Conservation (phyloP, 306 rosid genomes). For the Acacia confusa region DNA sequence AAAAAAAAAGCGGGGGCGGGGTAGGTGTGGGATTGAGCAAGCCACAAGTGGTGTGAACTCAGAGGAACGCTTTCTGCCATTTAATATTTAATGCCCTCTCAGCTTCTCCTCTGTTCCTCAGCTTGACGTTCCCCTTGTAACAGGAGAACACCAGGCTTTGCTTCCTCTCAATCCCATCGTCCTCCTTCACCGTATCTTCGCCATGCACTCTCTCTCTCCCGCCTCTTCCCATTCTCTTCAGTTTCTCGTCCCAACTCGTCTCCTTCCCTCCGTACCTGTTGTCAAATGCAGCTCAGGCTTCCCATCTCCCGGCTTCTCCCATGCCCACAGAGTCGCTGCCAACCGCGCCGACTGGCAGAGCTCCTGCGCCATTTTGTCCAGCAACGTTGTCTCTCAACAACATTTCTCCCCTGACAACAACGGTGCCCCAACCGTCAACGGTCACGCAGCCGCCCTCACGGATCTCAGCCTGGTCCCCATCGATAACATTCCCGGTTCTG, state of each 20-base stretch:
- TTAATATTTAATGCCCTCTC: not conserved
- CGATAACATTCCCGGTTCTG: conserved; percentile 30
- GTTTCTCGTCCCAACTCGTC: conserved; percentile 2
- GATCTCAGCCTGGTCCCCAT: conserved; percentile 71
- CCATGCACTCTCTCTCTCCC: conserved; percentile 65
- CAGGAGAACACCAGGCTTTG: conserved; percentile 68
- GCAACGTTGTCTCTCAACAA: conserved; percentile 69
- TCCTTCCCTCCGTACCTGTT: conserved; percentile 26
- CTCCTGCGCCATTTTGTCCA: conserved; percentile 82
- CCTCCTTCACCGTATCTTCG: not conserved
- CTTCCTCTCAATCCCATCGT: not conserved
- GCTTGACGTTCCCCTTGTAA: conserved; percentile 50
- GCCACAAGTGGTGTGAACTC: conserved; percentile 9
- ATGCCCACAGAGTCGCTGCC: conserved; percentile 46
- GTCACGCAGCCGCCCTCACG: conserved; percentile 55
- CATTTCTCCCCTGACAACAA: conserved; percentile 34
- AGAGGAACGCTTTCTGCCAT: no score
- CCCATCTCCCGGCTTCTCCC: conserved; percentile 44
- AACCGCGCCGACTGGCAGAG: conserved; percentile 88
- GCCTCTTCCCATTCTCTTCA: conserved; percentile 41
- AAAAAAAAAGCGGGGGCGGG: not conserved
- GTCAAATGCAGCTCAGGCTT: conserved; percentile 56
- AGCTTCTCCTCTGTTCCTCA: not conserved
- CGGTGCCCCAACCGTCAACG: conserved; percentile 58
- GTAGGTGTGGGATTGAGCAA: conserved; percentile 74